These are phyloP conservation scores for Symmetrospora coprosmae DNA, from an alignment of 768 basidiomycete genomes.

Conservation along the genomic window DNA sequence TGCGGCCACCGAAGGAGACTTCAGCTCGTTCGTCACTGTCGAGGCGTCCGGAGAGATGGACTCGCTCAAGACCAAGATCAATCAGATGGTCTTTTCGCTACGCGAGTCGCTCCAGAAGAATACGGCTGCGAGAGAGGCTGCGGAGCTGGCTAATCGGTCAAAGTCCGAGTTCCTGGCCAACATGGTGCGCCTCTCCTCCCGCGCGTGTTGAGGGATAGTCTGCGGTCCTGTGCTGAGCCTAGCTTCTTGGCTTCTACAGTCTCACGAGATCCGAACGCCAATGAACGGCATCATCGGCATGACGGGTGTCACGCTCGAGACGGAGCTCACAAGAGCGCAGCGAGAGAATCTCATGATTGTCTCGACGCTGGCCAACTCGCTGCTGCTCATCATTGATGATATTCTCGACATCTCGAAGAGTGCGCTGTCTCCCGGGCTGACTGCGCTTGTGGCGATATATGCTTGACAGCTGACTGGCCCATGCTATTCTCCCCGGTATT, in stretches of 20 bases:
- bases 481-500: slow-evolving; percentile 22
- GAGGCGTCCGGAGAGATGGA: slow-evolving; percentile 99
- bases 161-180: slow-evolving; percentile 98
- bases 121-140: slow-evolving; percentile 88
- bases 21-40: slow-evolving; percentile 96
- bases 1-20: slow-evolving; percentile 96
- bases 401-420: slow-evolving; percentile 99
- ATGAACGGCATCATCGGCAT: slow-evolving; percentile 99
- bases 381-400: slow-evolving; percentile 94
- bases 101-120: slow-evolving; percentile 97
- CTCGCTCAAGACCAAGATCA: slow-evolving; percentile 90
- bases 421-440: slow-evolving; percentile 40
- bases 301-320: slow-evolving; percentile 89
- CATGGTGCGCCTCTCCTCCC: slow-evolving; percentile 48
- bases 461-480: background rate
- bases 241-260: slow-evolving; percentile 38
- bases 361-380: slow-evolving; percentile 78
- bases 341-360: slow-evolving; percentile 90
- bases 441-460: background rate
- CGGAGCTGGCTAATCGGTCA: slow-evolving; percentile 89
- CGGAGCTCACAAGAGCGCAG: slow-evolving; percentile 83
- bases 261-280: slow-evolving; percentile 79
- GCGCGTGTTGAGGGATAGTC: background rate
- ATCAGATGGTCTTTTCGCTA: slow-evolving; percentile 97
- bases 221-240: background rate